These are phyloP conservation scores for Spathaspora boniae DNA, from an alignment of 805 yeast species.

Conservation along the genomic window DNA sequence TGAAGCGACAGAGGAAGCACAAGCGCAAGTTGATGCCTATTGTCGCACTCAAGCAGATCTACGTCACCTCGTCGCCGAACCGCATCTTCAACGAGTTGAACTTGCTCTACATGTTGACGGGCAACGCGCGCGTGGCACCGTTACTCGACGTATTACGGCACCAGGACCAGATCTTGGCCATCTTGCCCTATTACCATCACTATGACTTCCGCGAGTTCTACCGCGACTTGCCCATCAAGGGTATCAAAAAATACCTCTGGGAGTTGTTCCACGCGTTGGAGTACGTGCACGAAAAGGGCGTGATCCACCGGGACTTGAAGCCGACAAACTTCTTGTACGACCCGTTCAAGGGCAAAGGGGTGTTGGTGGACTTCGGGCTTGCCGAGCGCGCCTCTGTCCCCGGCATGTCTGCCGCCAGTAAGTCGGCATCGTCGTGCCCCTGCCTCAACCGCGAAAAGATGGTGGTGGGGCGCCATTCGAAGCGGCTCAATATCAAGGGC, in stretches of 20 bases:
- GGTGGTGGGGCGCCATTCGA: conserved; percentile 13
- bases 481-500: conserved; percentile 33
- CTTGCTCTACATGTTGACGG: conserved; percentile 64
- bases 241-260: conserved; percentile 75
- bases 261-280: conserved; percentile 75
- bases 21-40: conserved; percentile 36
- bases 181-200: conserved; percentile 86
- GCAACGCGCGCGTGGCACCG: conserved; percentile 78
- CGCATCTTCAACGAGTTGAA: conserved; percentile 87
- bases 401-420: conserved; percentile 10
- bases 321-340: conserved; percentile 70
- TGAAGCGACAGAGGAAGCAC: conserved; percentile 20
- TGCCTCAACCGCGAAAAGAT: conserved; percentile 38
- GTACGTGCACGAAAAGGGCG: conserved; percentile 48
- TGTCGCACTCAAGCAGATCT: conserved; percentile 90
- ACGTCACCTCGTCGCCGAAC: conserved; percentile 92
- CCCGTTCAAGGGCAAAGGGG: conserved; percentile 66
- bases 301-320: conserved; percentile 42
- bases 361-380: conserved; percentile 86
- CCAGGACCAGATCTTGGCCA: conserved; percentile 91
- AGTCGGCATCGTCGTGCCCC: conserved; percentile 46
- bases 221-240: conserved; percentile 72
- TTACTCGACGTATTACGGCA: conserved; percentile 80
- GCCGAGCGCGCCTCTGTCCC: conserved; percentile 54
- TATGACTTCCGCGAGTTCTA: conserved; percentile 86